Evolutionary conservation across 1,284 basidiomycete species (phyloP).

Genomic region (Bjerkandera adusta): DNA sequence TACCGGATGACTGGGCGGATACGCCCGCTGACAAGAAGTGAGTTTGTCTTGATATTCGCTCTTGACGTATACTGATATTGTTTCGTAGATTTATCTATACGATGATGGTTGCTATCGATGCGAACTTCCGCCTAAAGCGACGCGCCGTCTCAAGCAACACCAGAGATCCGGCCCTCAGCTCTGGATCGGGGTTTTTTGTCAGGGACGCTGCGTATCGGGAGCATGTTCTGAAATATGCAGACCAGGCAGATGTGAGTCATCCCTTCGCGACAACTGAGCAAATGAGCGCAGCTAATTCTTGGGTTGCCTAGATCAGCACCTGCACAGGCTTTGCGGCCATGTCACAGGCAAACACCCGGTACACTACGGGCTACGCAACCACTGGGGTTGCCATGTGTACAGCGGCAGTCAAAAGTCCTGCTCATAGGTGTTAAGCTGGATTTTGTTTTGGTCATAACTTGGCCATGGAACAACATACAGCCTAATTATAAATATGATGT

Average conservation of each 20-base stretch:
- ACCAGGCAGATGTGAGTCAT: slow-evolving; percentile 18
- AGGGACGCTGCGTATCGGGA: slow-evolving; percentile 20
- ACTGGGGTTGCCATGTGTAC: slow-evolving; percentile 27
- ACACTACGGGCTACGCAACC: slow-evolving; percentile 17
- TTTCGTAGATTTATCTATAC: slow-evolving; percentile 8
- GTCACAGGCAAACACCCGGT: slow-evolving; percentile 17
- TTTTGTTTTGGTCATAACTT: too few species aligned
- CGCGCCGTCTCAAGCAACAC: not conserved
- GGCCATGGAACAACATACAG: too few species aligned
- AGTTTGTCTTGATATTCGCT: not conserved
- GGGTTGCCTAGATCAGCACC: slow-evolving; percentile 15
- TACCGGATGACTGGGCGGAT: slow-evolving; percentile 4
- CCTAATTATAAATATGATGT: too few species aligned
- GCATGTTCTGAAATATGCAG: slow-evolving; percentile 10
- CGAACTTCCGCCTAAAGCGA: slow-evolving; percentile 4
- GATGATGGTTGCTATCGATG: slow-evolving; percentile 3
- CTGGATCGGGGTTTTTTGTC: slow-evolving; percentile 21
- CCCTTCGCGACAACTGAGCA: not conserved
- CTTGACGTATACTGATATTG: not conserved
- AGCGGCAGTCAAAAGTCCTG: too few species aligned
- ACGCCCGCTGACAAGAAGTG: slow-evolving; percentile 4
- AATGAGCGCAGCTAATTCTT: too few species aligned
- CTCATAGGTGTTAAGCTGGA: too few species aligned
- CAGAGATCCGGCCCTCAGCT: not conserved
- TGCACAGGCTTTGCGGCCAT: slow-evolving; percentile 19